These are phyloP conservation scores for Xylaria telfairii DNA, from an alignment of 495 filamentous ascomycete species.

Conservation along the genomic window DNA sequence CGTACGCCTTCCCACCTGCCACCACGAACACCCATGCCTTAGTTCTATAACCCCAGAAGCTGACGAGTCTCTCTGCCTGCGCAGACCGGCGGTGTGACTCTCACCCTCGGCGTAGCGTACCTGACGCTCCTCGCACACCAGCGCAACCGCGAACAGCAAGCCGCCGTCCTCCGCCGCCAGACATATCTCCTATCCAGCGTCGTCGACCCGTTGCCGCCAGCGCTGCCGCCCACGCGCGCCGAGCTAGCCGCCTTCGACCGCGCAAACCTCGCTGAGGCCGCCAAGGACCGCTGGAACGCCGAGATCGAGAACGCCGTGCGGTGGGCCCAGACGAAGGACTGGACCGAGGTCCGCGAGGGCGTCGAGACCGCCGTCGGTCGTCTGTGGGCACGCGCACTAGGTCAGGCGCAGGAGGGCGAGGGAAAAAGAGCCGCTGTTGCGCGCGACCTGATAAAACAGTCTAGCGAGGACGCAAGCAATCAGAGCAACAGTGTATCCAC, in stretches of 20 bases:
- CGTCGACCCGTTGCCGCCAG: constrained; percentile 52
- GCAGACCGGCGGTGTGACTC: constrained; percentile 81
- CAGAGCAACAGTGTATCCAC: constrained; percentile 31
- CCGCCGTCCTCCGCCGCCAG: constrained; percentile 73
- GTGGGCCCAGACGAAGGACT: constrained; percentile 70
- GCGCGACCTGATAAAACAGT: constrained; percentile 33
- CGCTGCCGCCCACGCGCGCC: constrained; percentile 48
- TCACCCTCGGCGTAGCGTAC: constrained; percentile 84
- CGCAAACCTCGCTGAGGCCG: constrained; percentile 62
- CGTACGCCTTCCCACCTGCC: constrained; percentile 57
- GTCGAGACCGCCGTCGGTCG: constrained; percentile 51
- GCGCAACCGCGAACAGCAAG: constrained; percentile 71
- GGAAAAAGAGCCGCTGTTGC: constrained; percentile 26
- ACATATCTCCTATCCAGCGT: constrained; percentile 64
- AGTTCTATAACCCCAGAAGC: constrained; percentile 18
- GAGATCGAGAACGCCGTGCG: constrained; percentile 72
- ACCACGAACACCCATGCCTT: neutral
- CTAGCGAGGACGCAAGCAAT: constrained; percentile 35
- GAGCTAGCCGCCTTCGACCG: constrained; percentile 51
- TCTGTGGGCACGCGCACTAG: constrained; percentile 36
- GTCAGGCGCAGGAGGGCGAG: constrained; percentile 26
- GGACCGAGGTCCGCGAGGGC: constrained; percentile 62
- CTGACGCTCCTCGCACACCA: constrained; percentile 77
- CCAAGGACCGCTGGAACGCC: constrained; percentile 82
- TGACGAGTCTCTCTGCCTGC: constrained; percentile 28